phyloP scores from a whole-genome alignment of 306 rosid species.

The Gillenia trifoliata region DNA sequence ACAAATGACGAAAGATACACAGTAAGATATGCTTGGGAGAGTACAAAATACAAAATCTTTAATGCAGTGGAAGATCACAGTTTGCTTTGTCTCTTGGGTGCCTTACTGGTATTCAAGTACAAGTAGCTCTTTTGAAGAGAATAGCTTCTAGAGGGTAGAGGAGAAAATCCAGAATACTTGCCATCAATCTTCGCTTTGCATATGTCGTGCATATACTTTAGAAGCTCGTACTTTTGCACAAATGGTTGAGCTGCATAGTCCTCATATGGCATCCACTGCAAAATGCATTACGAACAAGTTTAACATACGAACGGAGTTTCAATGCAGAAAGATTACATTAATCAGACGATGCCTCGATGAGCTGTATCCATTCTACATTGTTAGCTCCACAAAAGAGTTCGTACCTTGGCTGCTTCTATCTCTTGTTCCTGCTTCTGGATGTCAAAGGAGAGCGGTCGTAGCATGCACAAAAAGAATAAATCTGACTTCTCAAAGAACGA shows the following conservation, averaged over 20 bases:
- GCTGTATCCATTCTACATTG: background rate
- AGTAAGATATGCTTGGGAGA: background rate
- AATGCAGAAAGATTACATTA: too few relatives aligned
- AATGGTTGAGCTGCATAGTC: conserved; percentile 58
- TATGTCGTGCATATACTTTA: conserved; percentile 32
- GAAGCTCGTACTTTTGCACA: conserved; percentile 34
- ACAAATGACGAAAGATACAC: background rate
- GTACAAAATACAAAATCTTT: background rate
- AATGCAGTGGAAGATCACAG: background rate
- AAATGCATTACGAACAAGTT: background rate
- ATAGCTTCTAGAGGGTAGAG: conserved; percentile 18
- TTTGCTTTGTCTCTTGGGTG: background rate
- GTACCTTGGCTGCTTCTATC: conserved; percentile 76
- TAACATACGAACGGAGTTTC: background rate
- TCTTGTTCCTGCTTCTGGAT: conserved; percentile 67
- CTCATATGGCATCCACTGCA: conserved; percentile 85
- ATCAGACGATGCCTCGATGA: background rate
- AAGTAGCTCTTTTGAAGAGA: conserved; percentile 28
- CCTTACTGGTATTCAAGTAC: conserved; percentile 32
- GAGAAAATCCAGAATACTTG: conserved; percentile 56
- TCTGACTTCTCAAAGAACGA: conserved; percentile 75
- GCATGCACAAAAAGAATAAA: conserved; percentile 67
- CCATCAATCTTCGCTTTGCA: conserved; percentile 51
- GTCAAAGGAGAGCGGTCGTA: conserved; percentile 58
- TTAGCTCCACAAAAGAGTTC: background rate